These are phyloP conservation scores for Alternaria gaisen DNA, from an alignment of 2,329 filamentous ascomycete species.

Conservation along the genomic window DNA sequence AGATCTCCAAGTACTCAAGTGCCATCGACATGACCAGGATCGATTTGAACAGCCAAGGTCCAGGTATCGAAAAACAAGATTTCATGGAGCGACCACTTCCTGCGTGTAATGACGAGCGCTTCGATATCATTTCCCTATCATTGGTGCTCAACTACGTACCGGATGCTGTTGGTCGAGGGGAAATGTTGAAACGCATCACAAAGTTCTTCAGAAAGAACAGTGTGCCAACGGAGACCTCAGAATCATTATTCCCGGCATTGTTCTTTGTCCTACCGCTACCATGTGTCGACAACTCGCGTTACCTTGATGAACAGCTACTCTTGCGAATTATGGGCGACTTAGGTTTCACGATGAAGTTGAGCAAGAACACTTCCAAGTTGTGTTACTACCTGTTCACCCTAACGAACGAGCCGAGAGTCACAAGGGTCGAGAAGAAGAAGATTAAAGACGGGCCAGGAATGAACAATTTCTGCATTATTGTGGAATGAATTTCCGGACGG, in stretches of 20 bases:
- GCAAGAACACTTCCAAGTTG: slow-evolving; percentile 82
- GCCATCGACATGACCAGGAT: slow-evolving; percentile 81
- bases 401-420: slow-evolving; percentile 41
- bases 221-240: background rate
- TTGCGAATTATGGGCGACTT: slow-evolving; percentile 77
- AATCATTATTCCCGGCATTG: slow-evolving; percentile 65
- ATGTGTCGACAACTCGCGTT: slow-evolving; percentile 89
- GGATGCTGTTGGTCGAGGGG: slow-evolving; percentile 74
- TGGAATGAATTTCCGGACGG: slow-evolving; percentile 52
- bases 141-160: slow-evolving; percentile 95
- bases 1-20: slow-evolving; percentile 74
- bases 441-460: slow-evolving; percentile 76
- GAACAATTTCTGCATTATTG: slow-evolving; percentile 90
- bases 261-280: slow-evolving; percentile 91
- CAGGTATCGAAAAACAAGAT: slow-evolving; percentile 85
- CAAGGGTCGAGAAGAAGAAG: slow-evolving; percentile 74
- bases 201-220: slow-evolving; percentile 43
- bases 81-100: slow-evolving; percentile 91
- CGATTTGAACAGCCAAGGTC: slow-evolving; percentile 86
- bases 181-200: slow-evolving; percentile 72
- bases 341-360: slow-evolving; percentile 72
- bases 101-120: slow-evolving; percentile 66
- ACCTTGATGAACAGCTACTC: slow-evolving; percentile 77
- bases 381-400: slow-evolving; percentile 88
- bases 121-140: slow-evolving; percentile 91